Evolutionary conservation across 1,139 yeast genomes (phyloP).

Genomic region (Saccharomyces hybrid): DNA sequence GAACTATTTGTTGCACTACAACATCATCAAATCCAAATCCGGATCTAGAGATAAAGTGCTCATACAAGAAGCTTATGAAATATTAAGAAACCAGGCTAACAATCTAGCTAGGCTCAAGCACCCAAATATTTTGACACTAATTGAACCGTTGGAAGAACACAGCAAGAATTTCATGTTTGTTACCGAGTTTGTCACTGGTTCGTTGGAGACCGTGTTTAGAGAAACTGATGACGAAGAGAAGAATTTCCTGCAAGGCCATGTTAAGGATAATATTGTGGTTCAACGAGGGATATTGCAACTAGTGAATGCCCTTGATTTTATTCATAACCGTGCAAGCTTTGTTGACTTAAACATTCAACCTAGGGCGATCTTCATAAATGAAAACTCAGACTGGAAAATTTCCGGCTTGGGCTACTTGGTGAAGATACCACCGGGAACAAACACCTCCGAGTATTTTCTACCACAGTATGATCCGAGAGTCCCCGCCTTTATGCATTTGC

Average conservation of each 20-base stretch:
- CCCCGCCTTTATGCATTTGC: slow-evolving; percentile 63
- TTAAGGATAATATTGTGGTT: slow-evolving; percentile 57
- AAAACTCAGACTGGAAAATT: slow-evolving; percentile 90
- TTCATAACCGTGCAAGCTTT: slow-evolving; percentile 67
- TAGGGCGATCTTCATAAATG: slow-evolving; percentile 63
- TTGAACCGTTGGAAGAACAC: slow-evolving; percentile 86
- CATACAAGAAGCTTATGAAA: slow-evolving; percentile 39
- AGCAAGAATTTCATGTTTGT: slow-evolving; percentile 72
- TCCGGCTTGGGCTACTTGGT: slow-evolving; percentile 56
- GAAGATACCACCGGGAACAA: slow-evolving; percentile 36
- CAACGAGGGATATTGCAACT: slow-evolving; percentile 81
- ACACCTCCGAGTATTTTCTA: slow-evolving; percentile 36
- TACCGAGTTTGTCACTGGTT: slow-evolving; percentile 67
- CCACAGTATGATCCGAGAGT: slow-evolving; percentile 56
- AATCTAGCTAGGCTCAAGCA: slow-evolving; percentile 77
- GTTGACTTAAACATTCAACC: slow-evolving; percentile 82
- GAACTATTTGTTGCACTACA: slow-evolving; percentile 44
- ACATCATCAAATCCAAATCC: slow-evolving; percentile 37
- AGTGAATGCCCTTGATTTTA: slow-evolving; percentile 69
- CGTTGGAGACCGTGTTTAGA: slow-evolving; percentile 40
- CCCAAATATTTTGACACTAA: slow-evolving; percentile 73
- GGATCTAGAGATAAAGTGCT: slow-evolving; percentile 30
- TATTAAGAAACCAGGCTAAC: slow-evolving; percentile 51
- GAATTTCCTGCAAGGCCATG: slow-evolving; percentile 23
- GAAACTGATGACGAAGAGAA: slow-evolving; percentile 25